These are phyloP conservation scores for Pinus albicaulis DNA, from an alignment of 75 land plant genomes.

Conservation along the genomic window DNA sequence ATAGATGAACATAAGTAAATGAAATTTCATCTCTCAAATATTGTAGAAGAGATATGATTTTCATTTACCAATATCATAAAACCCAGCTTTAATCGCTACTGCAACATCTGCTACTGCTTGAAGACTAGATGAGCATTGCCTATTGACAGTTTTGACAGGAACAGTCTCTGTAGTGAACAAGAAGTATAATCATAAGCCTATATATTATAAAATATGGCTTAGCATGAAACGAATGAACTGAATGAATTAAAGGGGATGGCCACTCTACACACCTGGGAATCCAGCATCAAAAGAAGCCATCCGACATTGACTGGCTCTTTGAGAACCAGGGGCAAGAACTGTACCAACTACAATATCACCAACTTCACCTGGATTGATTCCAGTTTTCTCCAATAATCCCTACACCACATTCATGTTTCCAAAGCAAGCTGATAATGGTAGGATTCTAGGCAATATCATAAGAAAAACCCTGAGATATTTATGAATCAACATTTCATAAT, in stretches of 20 bases:
- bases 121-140: conserved; percentile 71
- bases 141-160: conserved; percentile 58
- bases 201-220: no score
- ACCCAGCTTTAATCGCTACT: conserved; percentile 62
- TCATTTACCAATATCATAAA: conserved; percentile 63
- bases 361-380: conserved; percentile 29
- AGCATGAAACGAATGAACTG: no score
- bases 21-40: background rate
- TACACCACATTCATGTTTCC: no score
- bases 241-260: no score
- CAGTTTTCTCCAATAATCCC: no score
- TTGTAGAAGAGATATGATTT: background rate
- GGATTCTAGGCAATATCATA: no score
- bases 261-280: conserved; percentile 27
- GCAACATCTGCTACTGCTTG: conserved; percentile 76
- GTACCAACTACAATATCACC: conserved; percentile 46
- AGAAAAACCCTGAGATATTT: no score
- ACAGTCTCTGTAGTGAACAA: conserved; percentile 41
- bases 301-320: conserved; percentile 32
- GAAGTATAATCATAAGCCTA: background rate
- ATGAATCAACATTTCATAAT: no score
- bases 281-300: conserved; percentile 39
- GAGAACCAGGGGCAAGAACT: conserved; percentile 39
- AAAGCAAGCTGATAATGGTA: no score
- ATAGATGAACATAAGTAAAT: background rate